Conservation (phyloP, 2,329 filamentous ascomycete species). For the Arachnomyces sp. region DNA sequence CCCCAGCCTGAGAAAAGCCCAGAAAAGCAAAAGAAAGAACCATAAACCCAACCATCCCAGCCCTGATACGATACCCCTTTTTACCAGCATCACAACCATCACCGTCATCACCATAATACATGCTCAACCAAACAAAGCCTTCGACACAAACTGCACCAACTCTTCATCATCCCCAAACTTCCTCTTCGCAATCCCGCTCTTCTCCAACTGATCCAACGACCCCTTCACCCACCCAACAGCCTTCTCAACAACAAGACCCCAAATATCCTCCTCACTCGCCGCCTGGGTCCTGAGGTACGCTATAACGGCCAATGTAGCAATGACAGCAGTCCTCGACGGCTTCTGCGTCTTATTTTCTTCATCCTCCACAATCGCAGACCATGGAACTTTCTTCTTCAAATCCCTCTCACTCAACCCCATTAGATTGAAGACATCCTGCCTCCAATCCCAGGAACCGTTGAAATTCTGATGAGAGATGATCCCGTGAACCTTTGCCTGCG, state of each 20-base stretch:
- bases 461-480: constrained; percentile 51
- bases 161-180: background rate
- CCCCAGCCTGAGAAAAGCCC: too few species aligned
- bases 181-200: constrained; percentile 1
- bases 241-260: constrained; percentile 58
- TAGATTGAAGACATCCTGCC: constrained; percentile 14
- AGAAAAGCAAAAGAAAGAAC: too few species aligned
- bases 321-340: constrained; percentile 3
- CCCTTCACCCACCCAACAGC: constrained; percentile 43
- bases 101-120: too few species aligned
- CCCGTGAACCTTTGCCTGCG: constrained; percentile 31
- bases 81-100: too few species aligned
- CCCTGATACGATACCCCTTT: too few species aligned
- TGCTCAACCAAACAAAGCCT: too few species aligned
- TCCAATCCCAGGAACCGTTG: constrained; percentile 45
- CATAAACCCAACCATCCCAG: too few species aligned
- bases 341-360: constrained; percentile 5
- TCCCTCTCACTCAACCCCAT: constrained; percentile 8
- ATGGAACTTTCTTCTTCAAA: constrained; percentile 6
- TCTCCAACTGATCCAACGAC: constrained; percentile 6
- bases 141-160: too few species aligned
- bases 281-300: constrained; percentile 43
- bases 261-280: constrained; percentile 43
- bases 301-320: constrained; percentile 37
- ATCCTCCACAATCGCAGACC: constrained; percentile 3